Evolutionary conservation across 495 filamentous ascomycete genomes (phyloP), one percentile per base, ranked within the genome.

Genomic region (Chaetomium tenue): DNA sequence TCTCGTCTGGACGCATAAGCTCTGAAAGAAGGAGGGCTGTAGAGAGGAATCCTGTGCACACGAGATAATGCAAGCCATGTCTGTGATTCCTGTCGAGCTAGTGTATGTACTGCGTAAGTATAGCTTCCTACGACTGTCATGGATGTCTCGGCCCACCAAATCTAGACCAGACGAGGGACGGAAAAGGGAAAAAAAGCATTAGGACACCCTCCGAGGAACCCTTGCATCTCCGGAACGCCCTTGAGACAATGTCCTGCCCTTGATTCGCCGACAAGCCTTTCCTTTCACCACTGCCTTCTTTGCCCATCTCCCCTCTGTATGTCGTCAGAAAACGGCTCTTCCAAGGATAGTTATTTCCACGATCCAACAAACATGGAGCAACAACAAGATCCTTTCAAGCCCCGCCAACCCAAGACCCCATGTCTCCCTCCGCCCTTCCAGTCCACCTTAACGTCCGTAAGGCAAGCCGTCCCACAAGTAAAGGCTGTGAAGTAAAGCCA

Each of bases 111-210:
- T 1, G 4, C 13, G 20, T 15, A 26, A 5, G 50, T 52, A 16
- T 11, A n/a, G 44, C 44, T 22, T 33, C 52, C 7, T 53, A 26
- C 15, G 15, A 18, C 26, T 18, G 25, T 26, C 26, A 53, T 54
- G 52, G 52, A n/a, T 53, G 51, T 53, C 25, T 33, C 52, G 16
- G 40, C 9, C 28, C 16, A 3, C 15, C 18, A 8, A 54, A 15
- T 54, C 26, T 18, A 54, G 52, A 54, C 28, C 52, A 54, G 52
- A 33, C 52, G 25, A 54, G 25, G 9, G 22, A 6, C 28, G 51
- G 26, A 5, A n/a, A 3, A 20, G 16, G 28, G 7, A 11, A 18
- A 37, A 37, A 54, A 54, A 5, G 28, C 15, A 18, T 20, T 9
- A 20, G 6, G 52, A 26, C 7, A 37, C 7, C n/a, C 28, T 20